Conservation (phyloP, 225 moss, liverwort and hornwort genomes). For the Sphagnum tenellum region DNA sequence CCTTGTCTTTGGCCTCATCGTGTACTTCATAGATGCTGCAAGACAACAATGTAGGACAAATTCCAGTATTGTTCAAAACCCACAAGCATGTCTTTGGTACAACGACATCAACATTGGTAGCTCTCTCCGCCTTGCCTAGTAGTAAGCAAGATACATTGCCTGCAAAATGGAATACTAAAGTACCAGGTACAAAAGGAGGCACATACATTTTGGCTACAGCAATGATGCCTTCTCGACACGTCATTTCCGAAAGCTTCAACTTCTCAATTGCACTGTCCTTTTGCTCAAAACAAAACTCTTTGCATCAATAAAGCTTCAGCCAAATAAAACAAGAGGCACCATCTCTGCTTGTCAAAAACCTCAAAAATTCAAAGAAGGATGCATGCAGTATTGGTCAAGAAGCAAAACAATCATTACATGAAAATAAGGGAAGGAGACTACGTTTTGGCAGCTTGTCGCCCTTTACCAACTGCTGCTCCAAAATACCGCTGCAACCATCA, state of each 20-base stretch:
- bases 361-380: no score
- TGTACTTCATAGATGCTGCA: constrained; percentile 74
- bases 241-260: constrained; percentile 72
- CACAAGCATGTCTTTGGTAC: background rate
- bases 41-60: background rate
- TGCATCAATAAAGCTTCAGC: background rate
- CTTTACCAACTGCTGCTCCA: constrained; percentile 91
- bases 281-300: background rate
- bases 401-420: no score
- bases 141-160: no score
- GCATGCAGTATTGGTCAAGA: no score
- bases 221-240: constrained; percentile 83
- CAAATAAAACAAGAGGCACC: no score
- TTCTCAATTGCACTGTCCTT: constrained; percentile 76
- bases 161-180: background rate
- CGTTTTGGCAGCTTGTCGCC: constrained; percentile 94
- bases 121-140: no score
- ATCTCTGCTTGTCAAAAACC: no score
- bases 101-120: background rate
- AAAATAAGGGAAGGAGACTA: constrained; percentile 12
- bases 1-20: constrained; percentile 96
- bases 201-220: constrained; percentile 88
- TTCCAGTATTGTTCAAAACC: background rate
- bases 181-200: background rate
- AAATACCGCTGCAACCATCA: constrained; percentile 64